Evolutionary conservation across 805 yeast species (phyloP), one percentile per base, ranked within the genome.

Genomic region (Wickerhamiella lipophila): DNA sequence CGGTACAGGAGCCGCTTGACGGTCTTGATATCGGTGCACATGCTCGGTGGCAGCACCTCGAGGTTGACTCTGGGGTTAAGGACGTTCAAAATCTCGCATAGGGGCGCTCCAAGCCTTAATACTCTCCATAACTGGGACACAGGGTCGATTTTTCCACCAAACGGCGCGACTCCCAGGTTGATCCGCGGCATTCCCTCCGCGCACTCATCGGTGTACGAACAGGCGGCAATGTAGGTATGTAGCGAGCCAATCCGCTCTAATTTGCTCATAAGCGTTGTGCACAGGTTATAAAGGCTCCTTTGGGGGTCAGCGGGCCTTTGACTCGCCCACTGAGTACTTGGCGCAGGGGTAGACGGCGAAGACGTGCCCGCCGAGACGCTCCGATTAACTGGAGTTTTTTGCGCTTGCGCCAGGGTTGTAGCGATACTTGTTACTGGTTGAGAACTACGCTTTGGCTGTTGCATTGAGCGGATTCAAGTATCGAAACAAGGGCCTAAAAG

Each of bases 1-100:
- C 83, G 89, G 64, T 89, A 92, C 22, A 92, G 86, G 21, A 86
- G 80, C 67, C 82, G 81, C 60, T 92, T 92, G 66, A 95, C 84
- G 45, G 81, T 74, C 59, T 85, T 80, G 53, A 84, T 61, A 61
- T 89, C 96, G 60, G 83, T 89, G 29, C 89, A 78, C 16, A 81
- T 75, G 6, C 81, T 76, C 13, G 79, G 74, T 1, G 81, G 73
- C 41, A 82, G 68, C 49, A 79, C 76, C 49, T 73, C 71, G 38
- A 70, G 63, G 41, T 45, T 45, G 36, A 66, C 64, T 34, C 72
- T 72, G 1, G 81, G 79, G 49, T 71, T 72, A 18, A 86, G 72
- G 12, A 78, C 69, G 65, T 92, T 89, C 69, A 82, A 85, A 6
- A 89, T 68, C 38, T 85, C 75, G 64, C 97, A 88, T 38, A 92